Percentiles rank a stretch among this genome's conserved stretches.
Evolutionary conservation across 1,139 yeast genomes (phyloP).

Genomic region (Martiniozyma asiatica): DNA sequence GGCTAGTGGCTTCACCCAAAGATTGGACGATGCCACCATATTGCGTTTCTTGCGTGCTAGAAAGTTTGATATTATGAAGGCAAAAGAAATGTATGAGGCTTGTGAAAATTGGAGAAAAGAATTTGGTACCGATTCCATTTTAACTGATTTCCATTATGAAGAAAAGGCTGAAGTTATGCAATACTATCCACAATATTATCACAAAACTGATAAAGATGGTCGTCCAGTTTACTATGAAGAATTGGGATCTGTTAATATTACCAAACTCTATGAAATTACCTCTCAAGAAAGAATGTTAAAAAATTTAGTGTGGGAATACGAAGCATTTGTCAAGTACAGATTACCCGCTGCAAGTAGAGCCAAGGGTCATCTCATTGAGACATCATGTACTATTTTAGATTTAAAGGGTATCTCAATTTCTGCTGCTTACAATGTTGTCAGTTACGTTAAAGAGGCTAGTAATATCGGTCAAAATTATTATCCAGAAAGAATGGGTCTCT

Average conservation of each 20-base stretch:
- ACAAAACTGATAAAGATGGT: constrained; percentile 93
- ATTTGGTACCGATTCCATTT: constrained; percentile 76
- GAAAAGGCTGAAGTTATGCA: constrained; percentile 86
- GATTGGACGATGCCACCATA: constrained; percentile 83
- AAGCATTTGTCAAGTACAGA: constrained; percentile 71
- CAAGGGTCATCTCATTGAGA: constrained; percentile 69
- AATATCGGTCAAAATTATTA: constrained; percentile 91
- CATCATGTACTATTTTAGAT: constrained; percentile 92
- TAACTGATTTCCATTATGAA: constrained; percentile 75
- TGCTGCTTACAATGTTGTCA: constrained; percentile 73
- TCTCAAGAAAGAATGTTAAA: constrained; percentile 93
- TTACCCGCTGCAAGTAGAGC: constrained; percentile 91
- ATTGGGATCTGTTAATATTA: constrained; percentile 78
- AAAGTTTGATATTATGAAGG: constrained; percentile 73
- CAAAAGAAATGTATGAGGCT: constrained; percentile 69
- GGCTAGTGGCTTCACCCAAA: constrained; percentile 54
- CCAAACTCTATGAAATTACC: constrained; percentile 87
- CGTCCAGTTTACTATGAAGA: constrained; percentile 94
- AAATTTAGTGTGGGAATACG: constrained; percentile 96
- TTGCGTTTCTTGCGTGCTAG: constrained; percentile 86
- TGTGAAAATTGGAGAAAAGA: constrained; percentile 91
- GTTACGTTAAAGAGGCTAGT: constrained; percentile 87
- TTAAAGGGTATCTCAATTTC: constrained; percentile 85
- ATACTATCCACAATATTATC: constrained; percentile 93
- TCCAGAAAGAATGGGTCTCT: constrained; percentile 99